phyloP scores from a whole-genome alignment of 306 rosid species.

The Hylodesmum podocarpum region DNA sequence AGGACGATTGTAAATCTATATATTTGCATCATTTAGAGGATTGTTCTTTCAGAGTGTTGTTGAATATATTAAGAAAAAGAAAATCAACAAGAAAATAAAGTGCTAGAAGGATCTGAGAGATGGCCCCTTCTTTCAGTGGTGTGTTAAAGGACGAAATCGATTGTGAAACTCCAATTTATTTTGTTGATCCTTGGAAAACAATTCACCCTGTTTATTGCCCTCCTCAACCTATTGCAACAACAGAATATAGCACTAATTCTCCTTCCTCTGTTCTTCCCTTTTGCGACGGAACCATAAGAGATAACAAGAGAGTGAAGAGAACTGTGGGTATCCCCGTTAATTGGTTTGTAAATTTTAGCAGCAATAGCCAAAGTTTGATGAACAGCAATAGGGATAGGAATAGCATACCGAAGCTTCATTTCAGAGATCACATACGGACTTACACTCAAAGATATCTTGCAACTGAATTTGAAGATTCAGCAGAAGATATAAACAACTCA shows the following conservation, averaged over 20 bases:
- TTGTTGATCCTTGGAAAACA: constrained; percentile 20
- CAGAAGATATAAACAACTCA: constrained; percentile 31
- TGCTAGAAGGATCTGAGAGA: constrained; percentile 8
- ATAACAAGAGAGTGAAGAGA: constrained; percentile 48
- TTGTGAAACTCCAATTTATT: constrained; percentile 4
- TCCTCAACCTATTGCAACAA: constrained; percentile 7
- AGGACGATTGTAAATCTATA: neutral
- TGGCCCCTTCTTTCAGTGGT: constrained; percentile 34
- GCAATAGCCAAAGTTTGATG: neutral
- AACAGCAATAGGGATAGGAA: constrained; percentile 36
- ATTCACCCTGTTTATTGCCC: constrained; percentile 26
- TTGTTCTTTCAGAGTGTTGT: constrained; percentile 39
- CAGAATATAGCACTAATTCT: constrained; percentile 16
- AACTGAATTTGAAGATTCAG: constrained; percentile 69
- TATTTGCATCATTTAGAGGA: neutral
- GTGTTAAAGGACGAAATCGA: constrained; percentile 25
- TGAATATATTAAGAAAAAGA: constrained; percentile 44
- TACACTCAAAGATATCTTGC: constrained; percentile 59
- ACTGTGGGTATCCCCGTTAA: constrained; percentile 21
- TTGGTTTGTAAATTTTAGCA: constrained; percentile 17
- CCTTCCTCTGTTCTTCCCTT: constrained; percentile 24
- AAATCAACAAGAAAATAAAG: neutral
- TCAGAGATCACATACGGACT: constrained; percentile 74
- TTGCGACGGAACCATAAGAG: constrained; percentile 43
- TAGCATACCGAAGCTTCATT: constrained; percentile 39